Percentiles rank a stretch among this genome's conserved stretches.
Conservation (phyloP, 805 yeast genomes). For the Nakazawaea siamensis region DNA sequence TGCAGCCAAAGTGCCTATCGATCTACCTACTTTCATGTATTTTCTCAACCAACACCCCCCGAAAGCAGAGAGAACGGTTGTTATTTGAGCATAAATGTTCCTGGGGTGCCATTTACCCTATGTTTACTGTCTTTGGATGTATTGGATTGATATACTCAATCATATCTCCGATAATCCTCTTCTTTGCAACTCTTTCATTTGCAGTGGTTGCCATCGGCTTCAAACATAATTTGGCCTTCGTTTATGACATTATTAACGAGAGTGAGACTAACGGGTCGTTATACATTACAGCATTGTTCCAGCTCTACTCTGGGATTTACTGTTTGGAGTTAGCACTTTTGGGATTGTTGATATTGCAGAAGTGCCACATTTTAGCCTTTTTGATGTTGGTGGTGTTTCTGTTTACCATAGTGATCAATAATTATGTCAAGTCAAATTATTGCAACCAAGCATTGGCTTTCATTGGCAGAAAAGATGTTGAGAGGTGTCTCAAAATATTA, state of each 20-base stretch:
- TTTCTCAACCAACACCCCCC: conserved; percentile 49
- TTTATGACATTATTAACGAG: conserved; percentile 39
- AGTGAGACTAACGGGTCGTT: conserved; percentile 64
- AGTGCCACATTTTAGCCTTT: conserved; percentile 39
- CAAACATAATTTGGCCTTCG: conserved; percentile 58
- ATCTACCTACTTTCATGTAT: conserved; percentile 20
- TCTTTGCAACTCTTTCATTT: conserved; percentile 52
- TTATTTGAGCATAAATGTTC: conserved; percentile 20
- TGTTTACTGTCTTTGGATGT: conserved; percentile 67
- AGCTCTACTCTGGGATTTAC: conserved; percentile 73
- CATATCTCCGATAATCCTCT: conserved; percentile 68
- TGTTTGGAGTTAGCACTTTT: conserved; percentile 71
- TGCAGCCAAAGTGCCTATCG: conserved; percentile 49
- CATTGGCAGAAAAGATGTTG: conserved; percentile 11
- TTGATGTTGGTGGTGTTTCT: conserved; percentile 43
- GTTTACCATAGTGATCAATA: conserved; percentile 50
- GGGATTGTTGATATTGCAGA: conserved; percentile 55
- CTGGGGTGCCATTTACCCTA: conserved; percentile 79
- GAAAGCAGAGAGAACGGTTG: conserved; percentile 20
- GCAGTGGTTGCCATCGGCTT: conserved; percentile 51
- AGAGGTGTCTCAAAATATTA: no score
- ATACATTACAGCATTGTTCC: conserved; percentile 70
- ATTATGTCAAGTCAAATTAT: conserved; percentile 37
- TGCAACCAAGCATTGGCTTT: conserved; percentile 19
- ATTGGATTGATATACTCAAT: conserved; percentile 75